A percentile compares a stretch with the other conserved stretches of the same genome.
phyloP scores from a whole-genome alignment of 176 grass and related monocot species.

The Eleusine coracana region DNA sequence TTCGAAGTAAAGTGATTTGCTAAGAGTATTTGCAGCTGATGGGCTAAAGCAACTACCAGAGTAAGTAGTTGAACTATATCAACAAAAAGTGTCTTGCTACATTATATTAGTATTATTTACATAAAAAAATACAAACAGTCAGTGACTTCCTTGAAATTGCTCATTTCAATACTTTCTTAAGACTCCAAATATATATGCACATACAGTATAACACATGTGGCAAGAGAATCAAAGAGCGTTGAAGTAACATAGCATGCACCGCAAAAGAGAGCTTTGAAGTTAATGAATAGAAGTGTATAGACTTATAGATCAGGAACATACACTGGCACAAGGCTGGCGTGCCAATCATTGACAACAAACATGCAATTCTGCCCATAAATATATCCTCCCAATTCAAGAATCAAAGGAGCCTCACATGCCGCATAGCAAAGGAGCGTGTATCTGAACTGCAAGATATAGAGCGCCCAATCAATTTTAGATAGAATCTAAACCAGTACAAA shows the following conservation, averaged over 20 bases:
- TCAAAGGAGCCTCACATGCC: constrained; percentile 91
- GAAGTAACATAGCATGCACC: constrained; percentile 10
- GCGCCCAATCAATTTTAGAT: not conserved
- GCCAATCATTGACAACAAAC: constrained; percentile 98
- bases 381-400: constrained; percentile 92
- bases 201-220: not conserved
- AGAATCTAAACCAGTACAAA: constrained; percentile 10
- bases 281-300: not conserved
- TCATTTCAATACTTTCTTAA: not conserved
- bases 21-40: constrained; percentile 9
- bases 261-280: constrained; percentile 16
- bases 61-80: not conserved
- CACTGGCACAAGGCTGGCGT: constrained; percentile 97
- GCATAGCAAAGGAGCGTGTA: constrained; percentile 82
- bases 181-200: not conserved
- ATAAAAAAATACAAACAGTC: not conserved
- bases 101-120: not conserved
- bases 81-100: not conserved
- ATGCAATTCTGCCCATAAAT: constrained; percentile 88
- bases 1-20: not conserved
- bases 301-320: constrained; percentile 47
- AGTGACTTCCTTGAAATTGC: not conserved
- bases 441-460: constrained; percentile 84
- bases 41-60: not conserved
- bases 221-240: constrained; percentile 9